These are phyloP conservation scores for Trichoderma simmonsii DNA, from an alignment of 2,329 filamentous ascomycete genomes.

Conservation along the genomic window DNA sequence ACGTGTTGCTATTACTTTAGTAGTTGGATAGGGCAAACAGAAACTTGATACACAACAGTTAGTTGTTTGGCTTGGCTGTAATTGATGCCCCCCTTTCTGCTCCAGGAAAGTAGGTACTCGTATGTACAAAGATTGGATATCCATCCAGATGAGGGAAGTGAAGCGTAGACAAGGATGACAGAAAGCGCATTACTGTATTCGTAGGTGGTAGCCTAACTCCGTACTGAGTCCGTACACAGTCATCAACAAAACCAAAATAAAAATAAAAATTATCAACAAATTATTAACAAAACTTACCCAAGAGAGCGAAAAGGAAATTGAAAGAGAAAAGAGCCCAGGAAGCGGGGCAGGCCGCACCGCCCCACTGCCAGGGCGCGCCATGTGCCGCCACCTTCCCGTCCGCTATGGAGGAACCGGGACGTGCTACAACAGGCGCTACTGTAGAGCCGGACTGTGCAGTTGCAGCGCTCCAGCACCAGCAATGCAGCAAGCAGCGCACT, in stretches of 20 bases:
- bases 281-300: not conserved
- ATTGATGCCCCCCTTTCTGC: not conserved
- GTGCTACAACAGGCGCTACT: not conserved
- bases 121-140: too few species aligned
- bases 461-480: not conserved
- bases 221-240: not conserved
- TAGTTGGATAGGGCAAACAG: not conserved
- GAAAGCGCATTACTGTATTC: not conserved
- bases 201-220: not conserved
- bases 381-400: conserved; percentile 19
- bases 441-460: too few species aligned
- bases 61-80: not conserved
- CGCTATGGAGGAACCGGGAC: conserved; percentile 2
- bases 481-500: not conserved
- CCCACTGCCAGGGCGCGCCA: conserved; percentile 19
- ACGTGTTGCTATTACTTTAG: not conserved
- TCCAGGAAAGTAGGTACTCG: too few species aligned
- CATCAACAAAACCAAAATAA: not conserved
- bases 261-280: not conserved
- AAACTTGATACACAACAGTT: not conserved
- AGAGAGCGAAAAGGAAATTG: not conserved
- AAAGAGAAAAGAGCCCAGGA: not conserved
- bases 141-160: too few species aligned
- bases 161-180: too few species aligned
- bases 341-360: not conserved